Evolutionary conservation across 2,329 filamentous ascomycete genomes (phyloP).

Genomic region (Mollisia scopiformis): DNA sequence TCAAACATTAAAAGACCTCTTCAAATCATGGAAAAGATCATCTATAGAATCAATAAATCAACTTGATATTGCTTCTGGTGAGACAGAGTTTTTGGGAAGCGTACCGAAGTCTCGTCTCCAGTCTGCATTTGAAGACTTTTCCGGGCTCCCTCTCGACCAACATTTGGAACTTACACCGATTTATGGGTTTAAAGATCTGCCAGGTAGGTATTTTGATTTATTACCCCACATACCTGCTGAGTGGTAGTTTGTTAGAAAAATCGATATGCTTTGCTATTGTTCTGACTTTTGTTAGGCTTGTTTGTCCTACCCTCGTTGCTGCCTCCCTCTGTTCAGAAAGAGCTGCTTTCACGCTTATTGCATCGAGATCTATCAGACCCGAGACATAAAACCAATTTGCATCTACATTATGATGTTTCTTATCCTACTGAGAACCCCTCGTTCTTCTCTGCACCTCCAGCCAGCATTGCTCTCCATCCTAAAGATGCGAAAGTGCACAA

Average conservation of each 20-base stretch:
- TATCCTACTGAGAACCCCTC: conserved; percentile 55
- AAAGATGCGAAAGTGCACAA: conserved; percentile 77
- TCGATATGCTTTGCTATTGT: background rate
- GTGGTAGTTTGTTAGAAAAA: background rate
- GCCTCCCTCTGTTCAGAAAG: conserved; percentile 67
- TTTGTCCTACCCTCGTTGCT: conserved; percentile 77
- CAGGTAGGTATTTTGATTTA: conserved; percentile 52
- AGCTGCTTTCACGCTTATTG: conserved; percentile 73
- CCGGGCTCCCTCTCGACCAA: background rate
- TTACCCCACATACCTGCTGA: background rate
- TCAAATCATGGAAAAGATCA: conserved; percentile 56
- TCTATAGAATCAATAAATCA: background rate
- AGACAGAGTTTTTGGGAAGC: background rate
- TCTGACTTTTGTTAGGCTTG: conserved; percentile 61
- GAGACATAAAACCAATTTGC: conserved; percentile 84
- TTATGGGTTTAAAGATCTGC: conserved; percentile 68
- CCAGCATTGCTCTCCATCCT: conserved; percentile 62
- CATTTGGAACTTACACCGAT: conserved; percentile 42
- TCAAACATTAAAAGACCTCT: conserved; percentile 67
- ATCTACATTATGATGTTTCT: conserved; percentile 75
- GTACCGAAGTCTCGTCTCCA: conserved; percentile 40
- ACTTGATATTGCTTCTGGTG: background rate
- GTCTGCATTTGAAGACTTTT: conserved; percentile 26
- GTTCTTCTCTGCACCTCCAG: conserved; percentile 56
- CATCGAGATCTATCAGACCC: conserved; percentile 77